Percentiles rank a stretch among this genome's conserved stretches.
phyloP scores from a whole-genome alignment of 306 rosid species.

The Sesbania bispinosa region DNA sequence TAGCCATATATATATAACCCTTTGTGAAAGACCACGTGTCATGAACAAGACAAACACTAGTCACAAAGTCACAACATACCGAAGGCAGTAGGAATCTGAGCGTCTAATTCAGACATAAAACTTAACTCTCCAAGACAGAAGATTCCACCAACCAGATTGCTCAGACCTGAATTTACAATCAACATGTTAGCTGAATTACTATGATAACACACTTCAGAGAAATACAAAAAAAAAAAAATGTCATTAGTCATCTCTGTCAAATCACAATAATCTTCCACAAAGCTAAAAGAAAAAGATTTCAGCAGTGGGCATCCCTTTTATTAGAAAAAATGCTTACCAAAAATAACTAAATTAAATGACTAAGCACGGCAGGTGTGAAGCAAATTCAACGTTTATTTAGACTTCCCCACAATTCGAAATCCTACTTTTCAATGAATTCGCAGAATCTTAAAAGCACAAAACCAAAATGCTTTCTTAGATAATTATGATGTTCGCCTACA shows the following conservation, averaged over 20 bases:
- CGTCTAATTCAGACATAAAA: constrained; percentile 74
- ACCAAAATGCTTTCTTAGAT: no score
- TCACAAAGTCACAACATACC: constrained; percentile 35
- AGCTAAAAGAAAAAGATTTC: neutral
- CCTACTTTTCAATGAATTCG: neutral
- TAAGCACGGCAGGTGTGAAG: neutral
- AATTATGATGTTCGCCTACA: neutral
- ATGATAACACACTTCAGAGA: neutral
- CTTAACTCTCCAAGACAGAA: constrained; percentile 31
- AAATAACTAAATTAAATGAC: neutral
- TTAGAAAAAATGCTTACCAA: neutral
- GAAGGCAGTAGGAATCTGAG: constrained; percentile 63
- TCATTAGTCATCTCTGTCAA: neutral
- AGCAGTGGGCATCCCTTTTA: neutral
- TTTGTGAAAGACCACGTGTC: neutral
- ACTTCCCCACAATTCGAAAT: neutral
- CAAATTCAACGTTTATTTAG: neutral
- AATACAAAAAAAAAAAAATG: neutral
- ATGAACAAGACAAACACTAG: neutral
- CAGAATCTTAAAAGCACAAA: neutral
- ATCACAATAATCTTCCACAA: neutral
- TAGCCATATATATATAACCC: neutral
- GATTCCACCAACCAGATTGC: constrained; percentile 37
- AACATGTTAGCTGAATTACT: neutral
- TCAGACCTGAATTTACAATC: constrained; percentile 31